phyloP scores from a whole-genome alignment of 2,329 filamentous ascomycete species.

The Penicillium sp. region DNA sequence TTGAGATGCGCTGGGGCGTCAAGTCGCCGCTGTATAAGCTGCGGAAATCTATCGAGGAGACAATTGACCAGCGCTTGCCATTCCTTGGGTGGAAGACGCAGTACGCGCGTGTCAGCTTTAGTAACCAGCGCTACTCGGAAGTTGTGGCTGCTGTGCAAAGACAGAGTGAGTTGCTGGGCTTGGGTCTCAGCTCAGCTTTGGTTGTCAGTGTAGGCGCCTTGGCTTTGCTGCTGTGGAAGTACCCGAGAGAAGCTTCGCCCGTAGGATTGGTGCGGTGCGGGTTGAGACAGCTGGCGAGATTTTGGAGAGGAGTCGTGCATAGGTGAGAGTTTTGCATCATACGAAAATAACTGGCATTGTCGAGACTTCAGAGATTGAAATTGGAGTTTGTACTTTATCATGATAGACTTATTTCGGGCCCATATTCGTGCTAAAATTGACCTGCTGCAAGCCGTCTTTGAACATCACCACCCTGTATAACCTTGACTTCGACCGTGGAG shows the following conservation, averaged over 20 bases:
- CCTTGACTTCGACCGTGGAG: background rate
- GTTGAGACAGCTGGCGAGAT: slow-evolving; percentile 13
- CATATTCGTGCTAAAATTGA: background rate
- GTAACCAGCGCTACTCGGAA: slow-evolving; percentile 86
- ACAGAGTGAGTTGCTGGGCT: slow-evolving; percentile 65
- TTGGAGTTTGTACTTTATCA: background rate
- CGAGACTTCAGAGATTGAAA: background rate
- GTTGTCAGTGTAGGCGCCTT: slow-evolving; percentile 30
- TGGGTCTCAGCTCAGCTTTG: slow-evolving; percentile 31
- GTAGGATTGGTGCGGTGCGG: slow-evolving; percentile 15
- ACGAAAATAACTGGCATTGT: background rate
- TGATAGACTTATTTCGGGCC: background rate
- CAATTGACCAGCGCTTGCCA: slow-evolving; percentile 73
- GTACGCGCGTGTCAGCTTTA: slow-evolving; percentile 90
- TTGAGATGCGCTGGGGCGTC: slow-evolving; percentile 89
- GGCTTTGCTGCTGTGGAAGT: slow-evolving; percentile 34
- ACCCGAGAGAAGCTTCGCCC: slow-evolving; percentile 24
- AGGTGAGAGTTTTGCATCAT: background rate
- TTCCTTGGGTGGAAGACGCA: slow-evolving; percentile 85
- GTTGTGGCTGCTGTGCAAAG: slow-evolving; percentile 69
- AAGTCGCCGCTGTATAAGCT: slow-evolving; percentile 74
- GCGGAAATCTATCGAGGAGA: slow-evolving; percentile 85
- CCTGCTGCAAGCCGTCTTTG: background rate
- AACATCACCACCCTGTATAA: background rate
- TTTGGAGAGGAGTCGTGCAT: slow-evolving; percentile 7